Conservation (phyloP, 2,329 filamentous ascomycete genomes). For the Fonsecaea multimorphosa region DNA sequence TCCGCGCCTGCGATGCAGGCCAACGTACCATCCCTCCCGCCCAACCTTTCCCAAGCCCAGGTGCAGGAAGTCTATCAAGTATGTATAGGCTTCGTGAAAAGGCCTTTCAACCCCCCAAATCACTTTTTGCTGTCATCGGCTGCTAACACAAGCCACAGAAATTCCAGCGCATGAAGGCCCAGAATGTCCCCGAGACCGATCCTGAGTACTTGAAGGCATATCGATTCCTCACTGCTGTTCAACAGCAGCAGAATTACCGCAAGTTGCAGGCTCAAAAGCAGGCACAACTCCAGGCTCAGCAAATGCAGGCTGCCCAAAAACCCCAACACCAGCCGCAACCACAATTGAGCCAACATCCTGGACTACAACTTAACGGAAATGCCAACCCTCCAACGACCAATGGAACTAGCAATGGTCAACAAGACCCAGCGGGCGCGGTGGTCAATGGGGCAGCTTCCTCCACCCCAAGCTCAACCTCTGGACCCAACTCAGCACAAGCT, state of each 20-base stretch:
- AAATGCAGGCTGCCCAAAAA: conserved; percentile 32
- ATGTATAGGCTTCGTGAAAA: conserved; percentile 44
- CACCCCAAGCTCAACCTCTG: conserved; percentile 38
- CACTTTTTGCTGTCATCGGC: conserved; percentile 6
- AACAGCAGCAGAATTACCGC: conserved; percentile 67
- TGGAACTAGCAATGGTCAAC: conserved; percentile 50
- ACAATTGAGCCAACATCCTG: conserved; percentile 53
- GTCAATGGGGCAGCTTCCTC: conserved; percentile 42
- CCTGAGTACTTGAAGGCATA: conserved; percentile 86
- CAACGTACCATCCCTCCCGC: conserved; percentile 66
- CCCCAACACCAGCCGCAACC: conserved; percentile 53
- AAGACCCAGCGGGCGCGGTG: conserved; percentile 27
- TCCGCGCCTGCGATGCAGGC: conserved; percentile 71
- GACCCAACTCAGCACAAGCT: conserved; percentile 38
- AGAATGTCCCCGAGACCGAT: conserved; percentile 79
- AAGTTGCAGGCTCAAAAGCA: conserved; percentile 57
- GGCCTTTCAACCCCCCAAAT: background rate
- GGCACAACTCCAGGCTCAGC: conserved; percentile 37
- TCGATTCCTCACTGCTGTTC: conserved; percentile 74
- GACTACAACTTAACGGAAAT: conserved; percentile 46
- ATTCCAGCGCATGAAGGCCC: conserved; percentile 85
- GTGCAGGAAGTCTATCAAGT: conserved; percentile 72
- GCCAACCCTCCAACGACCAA: conserved; percentile 45
- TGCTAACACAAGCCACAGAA: conserved; percentile 65
- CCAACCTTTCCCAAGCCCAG: conserved; percentile 75